phyloP scores from a whole-genome alignment of 1,284 basidiomycete genomes.

The Meira nashicola region DNA sequence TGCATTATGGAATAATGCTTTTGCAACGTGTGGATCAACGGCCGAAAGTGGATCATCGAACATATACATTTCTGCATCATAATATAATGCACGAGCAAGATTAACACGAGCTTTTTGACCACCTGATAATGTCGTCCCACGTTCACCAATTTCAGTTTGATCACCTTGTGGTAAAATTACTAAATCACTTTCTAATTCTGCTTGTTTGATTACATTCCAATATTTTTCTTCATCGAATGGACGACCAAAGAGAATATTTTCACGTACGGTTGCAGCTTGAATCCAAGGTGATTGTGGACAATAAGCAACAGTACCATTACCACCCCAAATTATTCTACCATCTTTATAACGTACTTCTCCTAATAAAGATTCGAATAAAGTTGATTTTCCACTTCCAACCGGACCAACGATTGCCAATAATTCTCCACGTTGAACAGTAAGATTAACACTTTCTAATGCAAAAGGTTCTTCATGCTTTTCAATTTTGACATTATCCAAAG shows the following conservation, averaged over 20 bases:
- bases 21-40: slow-evolving; percentile 51
- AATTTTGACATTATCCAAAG: slow-evolving; percentile 15
- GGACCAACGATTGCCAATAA: slow-evolving; percentile 48
- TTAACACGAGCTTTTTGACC: slow-evolving; percentile 73
- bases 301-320: slow-evolving; percentile 60
- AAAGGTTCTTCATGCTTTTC: slow-evolving; percentile 32
- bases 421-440: slow-evolving; percentile 30
- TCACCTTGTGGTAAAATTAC: slow-evolving; percentile 67
- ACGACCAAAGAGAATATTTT: slow-evolving; percentile 57
- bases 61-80: slow-evolving; percentile 63
- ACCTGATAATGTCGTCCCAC: slow-evolving; percentile 69
- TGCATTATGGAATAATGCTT: slow-evolving; percentile 49
- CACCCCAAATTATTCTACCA: slow-evolving; percentile 45
- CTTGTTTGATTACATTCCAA: slow-evolving; percentile 43
- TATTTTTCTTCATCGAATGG: slow-evolving; percentile 59
- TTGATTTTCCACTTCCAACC: slow-evolving; percentile 50
- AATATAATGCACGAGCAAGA: slow-evolving; percentile 78
- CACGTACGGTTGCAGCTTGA: slow-evolving; percentile 70
- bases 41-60: slow-evolving; percentile 73
- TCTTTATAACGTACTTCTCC: slow-evolving; percentile 45
- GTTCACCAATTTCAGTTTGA: slow-evolving; percentile 84
- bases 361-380: slow-evolving; percentile 43
- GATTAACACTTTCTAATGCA: slow-evolving; percentile 29
- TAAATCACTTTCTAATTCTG: slow-evolving; percentile 59
- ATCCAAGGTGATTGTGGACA: slow-evolving; percentile 85